Evolutionary conservation across 208 protist species (phyloP).

Genomic region (Eutreptiella sp.): DNA sequence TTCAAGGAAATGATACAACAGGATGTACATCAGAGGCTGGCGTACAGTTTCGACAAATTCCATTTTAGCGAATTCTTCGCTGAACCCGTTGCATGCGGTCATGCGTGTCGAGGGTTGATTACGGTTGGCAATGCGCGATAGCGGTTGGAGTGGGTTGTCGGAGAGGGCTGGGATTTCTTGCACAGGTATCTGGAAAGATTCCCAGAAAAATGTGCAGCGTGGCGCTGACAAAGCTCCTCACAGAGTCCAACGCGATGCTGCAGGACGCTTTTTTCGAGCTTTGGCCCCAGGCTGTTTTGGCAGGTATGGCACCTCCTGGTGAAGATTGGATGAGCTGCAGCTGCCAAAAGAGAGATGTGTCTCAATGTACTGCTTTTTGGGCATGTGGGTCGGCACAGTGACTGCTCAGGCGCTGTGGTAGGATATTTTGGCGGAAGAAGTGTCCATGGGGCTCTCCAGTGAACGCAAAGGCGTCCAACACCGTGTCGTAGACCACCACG

Average conservation of each 20-base stretch:
- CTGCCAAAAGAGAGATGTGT: slow-evolving; percentile 65
- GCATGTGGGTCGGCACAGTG: no score
- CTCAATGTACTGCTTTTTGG: slow-evolving; percentile 24
- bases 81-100: no score
- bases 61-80: no score
- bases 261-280: slow-evolving; percentile 46
- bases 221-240: slow-evolving; percentile 60
- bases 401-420: not conserved
- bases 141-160: no score
- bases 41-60: no score
- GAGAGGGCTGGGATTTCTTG: no score
- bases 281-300: slow-evolving; percentile 57
- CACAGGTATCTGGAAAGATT: no score
- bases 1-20: no score
- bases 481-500: slow-evolving; percentile 23
- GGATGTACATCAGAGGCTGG: no score
- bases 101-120: no score
- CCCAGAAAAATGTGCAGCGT: slow-evolving; percentile 74
- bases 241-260: slow-evolving; percentile 52
- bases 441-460: not conserved
- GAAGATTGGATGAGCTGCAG: slow-evolving; percentile 53
- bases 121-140: no score
- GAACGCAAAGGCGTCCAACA: slow-evolving; percentile 38
- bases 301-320: slow-evolving; percentile 66
- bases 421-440: slow-evolving; percentile 10